Percentiles rank a stretch among this genome's conserved stretches.
Conservation (phyloP, 441 rosid species). For the Jatropha podagrica region DNA sequence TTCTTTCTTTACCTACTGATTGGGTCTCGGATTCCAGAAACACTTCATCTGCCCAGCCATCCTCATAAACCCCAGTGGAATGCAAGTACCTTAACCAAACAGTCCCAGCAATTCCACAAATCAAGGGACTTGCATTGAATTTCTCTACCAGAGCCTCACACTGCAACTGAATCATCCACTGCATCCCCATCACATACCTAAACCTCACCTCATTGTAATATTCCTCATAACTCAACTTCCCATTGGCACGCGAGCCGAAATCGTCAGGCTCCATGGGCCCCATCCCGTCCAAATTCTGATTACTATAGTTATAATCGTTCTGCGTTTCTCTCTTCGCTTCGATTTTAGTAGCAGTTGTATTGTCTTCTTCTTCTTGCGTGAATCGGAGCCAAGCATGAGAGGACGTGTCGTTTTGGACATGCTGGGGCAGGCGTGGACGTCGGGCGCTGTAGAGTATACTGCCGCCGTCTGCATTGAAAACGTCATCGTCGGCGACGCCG, state of each 20-base stretch:
- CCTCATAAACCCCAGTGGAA: conserved; percentile 45
- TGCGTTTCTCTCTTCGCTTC: conserved; percentile 23
- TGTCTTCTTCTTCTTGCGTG: conserved; percentile 24
- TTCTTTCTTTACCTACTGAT: conserved; percentile 29
- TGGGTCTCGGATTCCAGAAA: conserved; percentile 55
- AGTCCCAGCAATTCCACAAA: conserved; percentile 55
- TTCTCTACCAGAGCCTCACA: conserved; percentile 64
- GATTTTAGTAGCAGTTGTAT: background rate
- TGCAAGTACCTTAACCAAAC: conserved; percentile 59
- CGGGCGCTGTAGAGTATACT: conserved; percentile 34
- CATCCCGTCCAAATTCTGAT: conserved; percentile 12
- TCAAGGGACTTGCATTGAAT: conserved; percentile 54
- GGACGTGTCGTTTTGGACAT: conserved; percentile 18
- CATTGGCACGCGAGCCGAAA: conserved; percentile 33
- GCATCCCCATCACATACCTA: conserved; percentile 63
- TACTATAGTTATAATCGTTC: background rate
- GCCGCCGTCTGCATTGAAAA: conserved; percentile 24
- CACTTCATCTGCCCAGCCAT: conserved; percentile 61
- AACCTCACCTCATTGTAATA: conserved; percentile 65
- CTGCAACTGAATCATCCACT: conserved; percentile 64
- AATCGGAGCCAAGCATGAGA: conserved; percentile 38
- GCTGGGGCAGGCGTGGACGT: background rate
- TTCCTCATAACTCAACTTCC: conserved; percentile 41
- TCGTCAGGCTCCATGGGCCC: conserved; percentile 52
- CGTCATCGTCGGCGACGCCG: conserved; percentile 56